Evolutionary conservation across 352 stramenopile species (phyloP).

Genomic region (Phytophthora syringae): DNA sequence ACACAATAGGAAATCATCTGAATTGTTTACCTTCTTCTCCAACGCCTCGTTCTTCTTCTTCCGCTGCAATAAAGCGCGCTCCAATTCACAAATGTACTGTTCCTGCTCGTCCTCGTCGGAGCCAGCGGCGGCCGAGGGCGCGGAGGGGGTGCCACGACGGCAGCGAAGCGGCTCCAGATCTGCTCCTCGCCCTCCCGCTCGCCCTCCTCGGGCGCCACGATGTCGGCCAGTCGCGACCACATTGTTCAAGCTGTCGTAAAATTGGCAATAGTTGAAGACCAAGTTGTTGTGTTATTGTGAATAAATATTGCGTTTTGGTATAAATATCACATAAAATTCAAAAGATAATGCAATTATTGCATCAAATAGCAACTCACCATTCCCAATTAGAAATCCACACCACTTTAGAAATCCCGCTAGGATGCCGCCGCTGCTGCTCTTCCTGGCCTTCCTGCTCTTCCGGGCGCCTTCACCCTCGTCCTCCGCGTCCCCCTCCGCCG

Average conservation of each 20-base stretch:
- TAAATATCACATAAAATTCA: too few relatives aligned
- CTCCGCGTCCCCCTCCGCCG: background rate
- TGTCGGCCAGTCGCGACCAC: conserved; percentile 79
- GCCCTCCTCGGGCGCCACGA: conserved; percentile 63
- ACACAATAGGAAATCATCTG: background rate
- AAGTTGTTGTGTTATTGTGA: background rate
- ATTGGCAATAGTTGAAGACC: too few relatives aligned
- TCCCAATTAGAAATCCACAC: too few relatives aligned
- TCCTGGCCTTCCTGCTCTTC: conserved; percentile 3
- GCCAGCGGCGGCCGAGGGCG: conserved; percentile 11
- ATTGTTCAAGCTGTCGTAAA: conserved; percentile 33
- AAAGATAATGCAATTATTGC: too few relatives aligned
- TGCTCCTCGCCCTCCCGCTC: conserved; percentile 34
- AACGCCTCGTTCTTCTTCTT: conserved; percentile 79
- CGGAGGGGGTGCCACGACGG: conserved; percentile 56
- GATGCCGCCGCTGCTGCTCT: conserved; percentile 11
- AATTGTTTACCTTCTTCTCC: conserved; percentile 43
- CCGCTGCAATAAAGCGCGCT: conserved; percentile 71
- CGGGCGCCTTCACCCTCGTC: background rate
- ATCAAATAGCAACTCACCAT: too few relatives aligned
- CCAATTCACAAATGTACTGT: conserved; percentile 80
- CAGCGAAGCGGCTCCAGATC: conserved; percentile 48
- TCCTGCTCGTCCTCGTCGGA: conserved; percentile 70
- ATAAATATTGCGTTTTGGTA: background rate
- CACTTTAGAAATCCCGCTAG: too few relatives aligned